Conservation (phyloP, 495 filamentous ascomycete genomes). For the Sabuloglossum arenarium region DNA sequence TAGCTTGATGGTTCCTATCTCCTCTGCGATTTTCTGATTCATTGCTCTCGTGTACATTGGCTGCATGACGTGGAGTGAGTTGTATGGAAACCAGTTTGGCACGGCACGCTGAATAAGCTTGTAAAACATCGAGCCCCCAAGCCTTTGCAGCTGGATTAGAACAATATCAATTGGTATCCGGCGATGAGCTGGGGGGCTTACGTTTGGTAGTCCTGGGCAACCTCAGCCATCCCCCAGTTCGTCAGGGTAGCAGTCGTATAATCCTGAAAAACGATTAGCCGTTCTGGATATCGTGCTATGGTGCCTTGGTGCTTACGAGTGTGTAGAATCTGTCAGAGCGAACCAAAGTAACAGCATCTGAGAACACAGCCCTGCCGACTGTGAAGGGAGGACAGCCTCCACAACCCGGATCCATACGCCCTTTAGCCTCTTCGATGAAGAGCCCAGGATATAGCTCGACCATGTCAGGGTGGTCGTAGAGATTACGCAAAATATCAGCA, state of each 20-base stretch:
- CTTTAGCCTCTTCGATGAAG: constrained; percentile 22
- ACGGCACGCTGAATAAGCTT: no score
- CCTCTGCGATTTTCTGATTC: no score
- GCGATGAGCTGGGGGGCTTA: constrained; percentile 13
- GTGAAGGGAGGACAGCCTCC: constrained; percentile 23
- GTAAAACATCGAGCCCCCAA: no score
- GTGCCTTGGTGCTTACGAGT: constrained; percentile 20
- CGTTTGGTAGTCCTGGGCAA: no score
- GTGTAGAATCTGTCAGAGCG: constrained; percentile 27
- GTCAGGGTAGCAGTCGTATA: constrained; percentile 60
- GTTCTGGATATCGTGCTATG: constrained; percentile 31
- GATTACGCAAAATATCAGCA: constrained; percentile 35
- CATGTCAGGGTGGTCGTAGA: constrained; percentile 22
- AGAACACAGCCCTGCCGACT: constrained; percentile 20
- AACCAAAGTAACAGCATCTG: constrained; percentile 23
- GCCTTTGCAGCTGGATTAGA: not conserved
- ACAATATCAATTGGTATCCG: not conserved
- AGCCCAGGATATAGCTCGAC: constrained; percentile 28
- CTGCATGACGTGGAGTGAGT: no score
- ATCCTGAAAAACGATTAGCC: constrained; percentile 16
- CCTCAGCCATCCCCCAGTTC: constrained; percentile 50
- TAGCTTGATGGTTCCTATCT: no score
- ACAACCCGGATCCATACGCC: constrained; percentile 18
- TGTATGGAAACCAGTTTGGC: no score
- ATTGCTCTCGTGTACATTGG: no score